phyloP scores from a whole-genome alignment of 345 rosid genomes.

The Dipteronia dyeriana region DNA sequence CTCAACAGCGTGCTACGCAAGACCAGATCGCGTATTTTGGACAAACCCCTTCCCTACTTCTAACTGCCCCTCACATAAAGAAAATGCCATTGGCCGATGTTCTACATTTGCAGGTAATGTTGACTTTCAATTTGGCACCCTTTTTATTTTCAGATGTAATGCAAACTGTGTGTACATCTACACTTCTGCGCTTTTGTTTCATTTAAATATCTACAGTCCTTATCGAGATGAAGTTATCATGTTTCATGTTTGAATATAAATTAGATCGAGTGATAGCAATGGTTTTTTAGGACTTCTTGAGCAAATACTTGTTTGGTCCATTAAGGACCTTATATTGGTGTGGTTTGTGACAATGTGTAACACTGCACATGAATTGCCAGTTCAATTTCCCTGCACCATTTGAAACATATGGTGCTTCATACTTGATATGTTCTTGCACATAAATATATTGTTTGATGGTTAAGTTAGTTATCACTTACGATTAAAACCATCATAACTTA shows the following conservation, averaged over 20 bases:
- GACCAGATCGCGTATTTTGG: constrained; percentile 99
- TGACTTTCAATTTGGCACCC: background rate
- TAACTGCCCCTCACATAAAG: constrained; percentile 82
- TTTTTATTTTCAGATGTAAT: constrained; percentile 11
- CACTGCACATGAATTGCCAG: background rate
- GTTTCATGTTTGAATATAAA: background rate
- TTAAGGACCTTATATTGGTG: background rate
- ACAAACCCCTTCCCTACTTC: constrained; percentile 97
- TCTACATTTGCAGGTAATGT: constrained; percentile 82
- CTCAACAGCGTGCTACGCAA: constrained; percentile 89
- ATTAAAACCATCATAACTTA: background rate
- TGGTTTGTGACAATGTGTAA: background rate
- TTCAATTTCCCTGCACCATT: background rate
- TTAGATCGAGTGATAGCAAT: background rate
- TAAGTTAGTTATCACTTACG: background rate
- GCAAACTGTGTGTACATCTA: background rate
- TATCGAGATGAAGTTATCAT: background rate
- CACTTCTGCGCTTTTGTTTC: background rate
- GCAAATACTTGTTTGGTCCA: background rate
- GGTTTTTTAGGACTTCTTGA: background rate
- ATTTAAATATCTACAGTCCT: background rate
- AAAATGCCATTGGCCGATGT: constrained; percentile 79
- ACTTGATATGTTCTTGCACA: background rate
- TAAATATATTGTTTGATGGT: background rate
- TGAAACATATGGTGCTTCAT: background rate